These are phyloP conservation scores for Epichloe brachyelytri DNA, from an alignment of 2,329 filamentous ascomycete species.

Conservation along the genomic window DNA sequence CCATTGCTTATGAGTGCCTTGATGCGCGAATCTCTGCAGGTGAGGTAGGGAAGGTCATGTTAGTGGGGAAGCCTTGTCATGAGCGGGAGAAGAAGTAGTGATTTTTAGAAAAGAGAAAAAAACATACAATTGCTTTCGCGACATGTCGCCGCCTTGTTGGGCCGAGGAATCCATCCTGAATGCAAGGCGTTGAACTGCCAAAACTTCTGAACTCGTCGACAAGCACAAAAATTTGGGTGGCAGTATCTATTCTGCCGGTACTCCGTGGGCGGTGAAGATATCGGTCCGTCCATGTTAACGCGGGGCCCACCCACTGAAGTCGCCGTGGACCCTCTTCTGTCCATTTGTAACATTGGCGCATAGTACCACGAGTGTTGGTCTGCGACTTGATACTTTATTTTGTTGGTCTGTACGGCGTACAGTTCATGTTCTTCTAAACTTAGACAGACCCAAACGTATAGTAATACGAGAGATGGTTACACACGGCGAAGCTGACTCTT, in stretches of 20 bases:
- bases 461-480: not conserved
- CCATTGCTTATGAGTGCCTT: constrained; percentile 85
- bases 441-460: not conserved
- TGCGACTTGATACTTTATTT: not conserved
- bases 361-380: no score
- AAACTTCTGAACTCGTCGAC: not conserved
- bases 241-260: constrained; percentile 22
- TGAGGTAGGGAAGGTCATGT: no score
- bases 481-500: not conserved
- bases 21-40: constrained; percentile 68
- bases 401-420: not conserved
- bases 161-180: constrained; percentile 4
- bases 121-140: constrained; percentile 44
- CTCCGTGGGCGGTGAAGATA: constrained; percentile 18
- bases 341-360: no score
- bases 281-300: not conserved
- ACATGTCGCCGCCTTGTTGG: constrained; percentile 31
- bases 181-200: constrained; percentile 9
- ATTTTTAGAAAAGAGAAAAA: not conserved
- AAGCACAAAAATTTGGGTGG: constrained; percentile 24
- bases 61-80: no score
- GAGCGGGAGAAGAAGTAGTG: not conserved
- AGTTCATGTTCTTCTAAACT: not conserved
- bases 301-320: not conserved
- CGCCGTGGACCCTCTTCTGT: not conserved